phyloP scores from a whole-genome alignment of 495 filamentous ascomycete genomes.

The Tuber magnatum region DNA sequence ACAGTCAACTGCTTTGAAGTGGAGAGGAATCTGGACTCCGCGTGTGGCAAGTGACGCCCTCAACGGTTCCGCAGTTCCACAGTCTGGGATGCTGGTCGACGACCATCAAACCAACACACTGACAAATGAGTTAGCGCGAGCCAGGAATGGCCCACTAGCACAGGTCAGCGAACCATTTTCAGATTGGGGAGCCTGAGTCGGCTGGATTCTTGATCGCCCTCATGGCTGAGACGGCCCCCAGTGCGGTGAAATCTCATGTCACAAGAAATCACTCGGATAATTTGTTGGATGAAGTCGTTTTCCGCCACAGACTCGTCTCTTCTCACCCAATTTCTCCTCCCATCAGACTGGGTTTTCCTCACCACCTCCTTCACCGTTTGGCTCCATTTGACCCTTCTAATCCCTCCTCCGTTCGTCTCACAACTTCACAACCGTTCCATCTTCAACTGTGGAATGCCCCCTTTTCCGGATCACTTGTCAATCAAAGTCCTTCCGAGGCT shows the following conservation, averaged over 20 bases:
- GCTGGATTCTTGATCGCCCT: constrained; percentile 20
- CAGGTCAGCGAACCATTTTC: constrained; percentile 12
- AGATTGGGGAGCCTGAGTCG: background rate
- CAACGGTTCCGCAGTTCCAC: background rate
- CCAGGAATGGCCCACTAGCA: constrained; percentile 21
- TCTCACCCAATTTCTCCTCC: too few species aligned
- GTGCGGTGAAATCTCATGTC: background rate
- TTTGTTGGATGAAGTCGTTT: too few species aligned
- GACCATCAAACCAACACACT: constrained; percentile 10
- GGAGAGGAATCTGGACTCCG: constrained; percentile 14
- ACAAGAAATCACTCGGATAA: too few species aligned
- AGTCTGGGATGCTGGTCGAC: constrained; percentile 17
- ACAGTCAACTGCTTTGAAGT: background rate
- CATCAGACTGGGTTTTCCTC: too few species aligned
- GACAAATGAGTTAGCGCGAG: constrained; percentile 10
- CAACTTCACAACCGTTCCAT: too few species aligned
- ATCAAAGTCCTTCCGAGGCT: too few species aligned
- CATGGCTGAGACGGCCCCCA: constrained; percentile 14
- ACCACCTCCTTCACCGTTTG: too few species aligned
- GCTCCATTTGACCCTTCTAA: too few species aligned
- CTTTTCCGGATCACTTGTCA: too few species aligned
- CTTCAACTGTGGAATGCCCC: too few species aligned
- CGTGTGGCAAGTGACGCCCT: constrained; percentile 2
- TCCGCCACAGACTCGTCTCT: too few species aligned
- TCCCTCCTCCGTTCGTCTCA: too few species aligned